phyloP scores from a whole-genome alignment of 2,329 filamentous ascomycete species.

The Ilyonectria robusta region DNA sequence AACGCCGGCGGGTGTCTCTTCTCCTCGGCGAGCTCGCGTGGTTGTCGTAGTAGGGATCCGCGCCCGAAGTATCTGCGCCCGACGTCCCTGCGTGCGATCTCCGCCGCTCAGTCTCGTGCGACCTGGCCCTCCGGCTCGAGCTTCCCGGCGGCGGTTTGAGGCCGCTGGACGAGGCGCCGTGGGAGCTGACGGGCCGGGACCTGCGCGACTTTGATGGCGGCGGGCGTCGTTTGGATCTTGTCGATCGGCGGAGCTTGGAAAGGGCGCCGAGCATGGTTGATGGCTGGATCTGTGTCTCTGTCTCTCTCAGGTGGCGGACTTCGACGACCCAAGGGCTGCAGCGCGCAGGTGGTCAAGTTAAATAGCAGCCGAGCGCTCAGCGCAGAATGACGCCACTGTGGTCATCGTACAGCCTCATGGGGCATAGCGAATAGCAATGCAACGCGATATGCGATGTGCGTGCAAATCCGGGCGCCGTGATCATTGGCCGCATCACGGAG shows the following conservation, averaged over 20 bases:
- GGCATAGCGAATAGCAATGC: conserved; percentile 12
- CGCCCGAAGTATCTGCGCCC: conserved; percentile 30
- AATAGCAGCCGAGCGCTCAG: neutral
- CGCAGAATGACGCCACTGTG: conserved; percentile 43
- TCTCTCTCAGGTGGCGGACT: neutral
- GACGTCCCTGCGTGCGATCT: conserved; percentile 25
- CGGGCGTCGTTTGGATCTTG: conserved; percentile 35
- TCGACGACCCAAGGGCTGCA: neutral
- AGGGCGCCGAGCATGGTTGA: conserved; percentile 37
- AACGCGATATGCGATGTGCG: conserved; percentile 1
- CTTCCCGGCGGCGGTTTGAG: conserved; percentile 24
- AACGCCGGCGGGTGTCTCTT: conserved; percentile 30
- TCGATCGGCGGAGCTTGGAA: conserved; percentile 35
- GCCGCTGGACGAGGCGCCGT: conserved; percentile 19
- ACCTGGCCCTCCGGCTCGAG: conserved; percentile 35
- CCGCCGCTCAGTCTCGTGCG: conserved; percentile 38
- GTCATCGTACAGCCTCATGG: conserved; percentile 31
- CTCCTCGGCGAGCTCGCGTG: conserved; percentile 28
- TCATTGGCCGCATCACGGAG: conserved; percentile 35
- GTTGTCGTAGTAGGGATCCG: conserved; percentile 28
- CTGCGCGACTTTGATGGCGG: conserved; percentile 25
- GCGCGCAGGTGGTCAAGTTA: neutral
- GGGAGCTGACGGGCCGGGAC: conserved; percentile 32
- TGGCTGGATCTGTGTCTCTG: neutral
- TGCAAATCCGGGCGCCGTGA: conserved; percentile 31